phyloP scores from a whole-genome alignment of 2,329 filamentous ascomycete genomes.

The Colletotrichum plurivorum region DNA sequence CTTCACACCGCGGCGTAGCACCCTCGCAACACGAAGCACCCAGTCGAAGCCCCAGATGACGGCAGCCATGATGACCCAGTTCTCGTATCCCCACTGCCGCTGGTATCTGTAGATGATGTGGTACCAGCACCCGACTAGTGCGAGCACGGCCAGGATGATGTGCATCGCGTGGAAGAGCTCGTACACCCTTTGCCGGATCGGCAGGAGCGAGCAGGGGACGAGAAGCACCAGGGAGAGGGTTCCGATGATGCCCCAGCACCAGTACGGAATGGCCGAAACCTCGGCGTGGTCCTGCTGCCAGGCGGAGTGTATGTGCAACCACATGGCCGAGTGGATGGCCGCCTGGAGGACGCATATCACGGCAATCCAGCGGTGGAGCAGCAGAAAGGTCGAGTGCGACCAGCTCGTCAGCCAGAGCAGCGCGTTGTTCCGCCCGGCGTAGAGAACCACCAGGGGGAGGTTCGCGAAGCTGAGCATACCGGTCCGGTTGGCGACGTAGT shows the following conservation, averaged over 20 bases:
- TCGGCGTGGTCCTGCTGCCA: conserved; percentile 2
- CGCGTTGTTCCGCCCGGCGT: conserved; percentile 52
- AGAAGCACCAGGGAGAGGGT: conserved; percentile 47
- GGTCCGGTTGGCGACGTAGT: conserved; percentile 50
- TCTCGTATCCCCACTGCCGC: conserved; percentile 53
- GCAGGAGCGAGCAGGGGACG: conserved; percentile 45
- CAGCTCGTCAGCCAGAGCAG: conserved; percentile 54
- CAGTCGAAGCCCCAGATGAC: conserved; percentile 51
- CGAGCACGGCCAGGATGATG: conserved; percentile 49
- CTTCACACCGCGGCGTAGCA: conserved; percentile 42
- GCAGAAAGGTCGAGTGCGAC: conserved; percentile 53
- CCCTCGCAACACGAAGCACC: conserved; percentile 45
- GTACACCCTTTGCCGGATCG: conserved; percentile 49
- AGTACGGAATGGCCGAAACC: conserved; percentile 44
- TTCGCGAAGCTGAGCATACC: conserved; percentile 53
- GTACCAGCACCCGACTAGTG: conserved; percentile 52
- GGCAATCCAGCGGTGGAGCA: conserved; percentile 55
- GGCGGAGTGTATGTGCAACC: conserved; percentile 36
- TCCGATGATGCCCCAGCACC: conserved; percentile 52
- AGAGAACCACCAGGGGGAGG: conserved; percentile 50
- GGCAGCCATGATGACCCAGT: conserved; percentile 51
- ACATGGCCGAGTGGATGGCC: conserved; percentile 50
- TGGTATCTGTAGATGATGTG: conserved; percentile 46
- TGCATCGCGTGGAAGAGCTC: conserved; percentile 53
- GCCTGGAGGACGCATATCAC: conserved; percentile 45